Conservation (phyloP, 1,284 basidiomycete genomes). For the Austropuccinia psidii region DNA sequence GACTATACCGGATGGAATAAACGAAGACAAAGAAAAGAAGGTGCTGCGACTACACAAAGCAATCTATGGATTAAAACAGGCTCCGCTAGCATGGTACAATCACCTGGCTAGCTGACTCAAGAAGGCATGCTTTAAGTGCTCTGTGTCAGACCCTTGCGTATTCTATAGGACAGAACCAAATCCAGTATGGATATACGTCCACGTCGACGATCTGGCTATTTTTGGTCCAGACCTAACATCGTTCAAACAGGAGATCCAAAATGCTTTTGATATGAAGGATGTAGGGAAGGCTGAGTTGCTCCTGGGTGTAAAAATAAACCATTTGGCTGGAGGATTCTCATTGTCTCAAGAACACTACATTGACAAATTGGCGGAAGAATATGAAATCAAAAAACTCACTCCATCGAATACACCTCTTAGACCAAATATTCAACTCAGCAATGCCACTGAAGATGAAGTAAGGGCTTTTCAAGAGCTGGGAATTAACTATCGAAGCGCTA, state of each 20-base stretch:
- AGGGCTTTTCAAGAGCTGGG: background rate
- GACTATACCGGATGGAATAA: no score
- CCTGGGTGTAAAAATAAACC: background rate
- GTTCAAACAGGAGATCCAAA: background rate
- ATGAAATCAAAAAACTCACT: background rate
- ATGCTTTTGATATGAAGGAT: background rate
- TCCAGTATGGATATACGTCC: background rate
- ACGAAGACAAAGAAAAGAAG: no score
- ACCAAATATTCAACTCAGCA: background rate
- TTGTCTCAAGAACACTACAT: no score
- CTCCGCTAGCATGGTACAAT: background rate
- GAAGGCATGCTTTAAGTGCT: background rate
- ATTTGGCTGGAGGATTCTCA: no score
- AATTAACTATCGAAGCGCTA: background rate
- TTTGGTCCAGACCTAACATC: background rate
- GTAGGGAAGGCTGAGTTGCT: background rate
- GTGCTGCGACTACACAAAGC: slow-evolving; percentile 1
- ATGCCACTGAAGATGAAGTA: background rate
- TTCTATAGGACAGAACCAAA: background rate
- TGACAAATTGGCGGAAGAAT: no score
- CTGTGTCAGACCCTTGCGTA: background rate
- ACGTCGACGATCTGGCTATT: background rate
- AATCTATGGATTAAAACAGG: slow-evolving; percentile 1
- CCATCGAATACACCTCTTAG: background rate
- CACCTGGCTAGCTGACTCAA: background rate